phyloP scores from a whole-genome alignment of 202 grass and related monocot genomes.

The Carex sylvatica region DNA sequence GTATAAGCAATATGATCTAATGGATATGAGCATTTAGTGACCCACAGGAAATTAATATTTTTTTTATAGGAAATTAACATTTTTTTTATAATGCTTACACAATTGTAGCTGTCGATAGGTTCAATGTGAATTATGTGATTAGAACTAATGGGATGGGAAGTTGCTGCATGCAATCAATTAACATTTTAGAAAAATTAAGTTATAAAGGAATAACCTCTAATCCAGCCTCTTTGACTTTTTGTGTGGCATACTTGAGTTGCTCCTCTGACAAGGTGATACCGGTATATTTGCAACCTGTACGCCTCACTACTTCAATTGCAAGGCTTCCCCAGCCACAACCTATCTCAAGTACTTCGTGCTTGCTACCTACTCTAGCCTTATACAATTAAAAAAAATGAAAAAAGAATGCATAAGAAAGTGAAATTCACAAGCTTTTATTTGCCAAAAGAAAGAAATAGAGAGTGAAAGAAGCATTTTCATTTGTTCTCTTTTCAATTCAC shows the following conservation, averaged over 20 bases:
- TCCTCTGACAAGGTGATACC: slow-evolving; percentile 81
- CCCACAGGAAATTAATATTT: neutral
- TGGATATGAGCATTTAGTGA: neutral
- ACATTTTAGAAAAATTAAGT: neutral
- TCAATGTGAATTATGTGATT: neutral
- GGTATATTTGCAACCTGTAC: slow-evolving; percentile 88
- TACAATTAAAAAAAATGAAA: slow-evolving; percentile 21
- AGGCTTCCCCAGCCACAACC: slow-evolving; percentile 81
- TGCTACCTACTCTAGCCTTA: slow-evolving; percentile 65
- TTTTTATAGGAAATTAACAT: neutral
- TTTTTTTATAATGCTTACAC: neutral
- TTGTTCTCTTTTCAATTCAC: neutral
- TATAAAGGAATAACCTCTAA: slow-evolving; percentile 47
- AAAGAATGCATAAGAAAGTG: neutral
- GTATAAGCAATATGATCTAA: neutral
- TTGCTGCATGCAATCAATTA: neutral
- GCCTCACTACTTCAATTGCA: slow-evolving; percentile 71
- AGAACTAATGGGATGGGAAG: neutral
- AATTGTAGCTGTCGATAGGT: neutral
- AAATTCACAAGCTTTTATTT: neutral
- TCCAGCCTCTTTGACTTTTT: slow-evolving; percentile 75
- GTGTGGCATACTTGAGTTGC: slow-evolving; percentile 59
- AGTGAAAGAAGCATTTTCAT: neutral
- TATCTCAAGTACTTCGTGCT: slow-evolving; percentile 88
- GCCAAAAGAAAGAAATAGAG: neutral